A percentile compares a stretch with the other conserved stretches of the same genome.
Conservation (phyloP, 2,329 filamentous ascomycete species). For the Penicillium sp. region DNA sequence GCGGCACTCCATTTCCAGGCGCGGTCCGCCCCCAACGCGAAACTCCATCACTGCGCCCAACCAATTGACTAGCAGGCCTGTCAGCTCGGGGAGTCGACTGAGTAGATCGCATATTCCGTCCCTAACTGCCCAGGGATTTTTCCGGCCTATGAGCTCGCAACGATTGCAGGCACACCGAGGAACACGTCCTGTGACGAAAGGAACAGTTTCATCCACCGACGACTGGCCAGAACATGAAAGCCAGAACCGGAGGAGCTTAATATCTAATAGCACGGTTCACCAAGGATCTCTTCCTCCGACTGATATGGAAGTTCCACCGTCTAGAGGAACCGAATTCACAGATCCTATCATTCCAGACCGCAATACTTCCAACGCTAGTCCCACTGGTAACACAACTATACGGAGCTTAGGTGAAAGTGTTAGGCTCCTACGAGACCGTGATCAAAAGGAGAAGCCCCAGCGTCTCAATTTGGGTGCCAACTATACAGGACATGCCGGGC, state of each 20-base stretch:
- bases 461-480: constrained; percentile 61
- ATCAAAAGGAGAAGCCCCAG: constrained; percentile 35
- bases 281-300: constrained; percentile 37
- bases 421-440: constrained; percentile 65
- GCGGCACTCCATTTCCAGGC: constrained; percentile 58
- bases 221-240: constrained; percentile 47
- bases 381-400: constrained; percentile 58
- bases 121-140: constrained; percentile 86
- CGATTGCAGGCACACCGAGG: constrained; percentile 86
- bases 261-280: constrained; percentile 52
- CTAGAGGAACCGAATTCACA: constrained; percentile 77
- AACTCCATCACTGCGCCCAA: constrained; percentile 45
- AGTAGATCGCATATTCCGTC: constrained; percentile 87
- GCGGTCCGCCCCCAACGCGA: constrained; percentile 46
- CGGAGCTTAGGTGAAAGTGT: constrained; percentile 74
- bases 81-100: constrained; percentile 61
- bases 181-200: constrained; percentile 49
- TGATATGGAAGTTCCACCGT: constrained; percentile 62
- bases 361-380: constrained; percentile 71
- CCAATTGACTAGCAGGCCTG: constrained; percentile 52
- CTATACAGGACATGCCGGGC: constrained; percentile 55
- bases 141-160: constrained; percentile 94
- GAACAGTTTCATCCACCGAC: constrained; percentile 39
- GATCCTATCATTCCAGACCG: constrained; percentile 70
- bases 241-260: constrained; percentile 59